phyloP scores from a whole-genome alignment of 2,329 filamentous ascomycete species.

The Fusarium brevicatenulatum region DNA sequence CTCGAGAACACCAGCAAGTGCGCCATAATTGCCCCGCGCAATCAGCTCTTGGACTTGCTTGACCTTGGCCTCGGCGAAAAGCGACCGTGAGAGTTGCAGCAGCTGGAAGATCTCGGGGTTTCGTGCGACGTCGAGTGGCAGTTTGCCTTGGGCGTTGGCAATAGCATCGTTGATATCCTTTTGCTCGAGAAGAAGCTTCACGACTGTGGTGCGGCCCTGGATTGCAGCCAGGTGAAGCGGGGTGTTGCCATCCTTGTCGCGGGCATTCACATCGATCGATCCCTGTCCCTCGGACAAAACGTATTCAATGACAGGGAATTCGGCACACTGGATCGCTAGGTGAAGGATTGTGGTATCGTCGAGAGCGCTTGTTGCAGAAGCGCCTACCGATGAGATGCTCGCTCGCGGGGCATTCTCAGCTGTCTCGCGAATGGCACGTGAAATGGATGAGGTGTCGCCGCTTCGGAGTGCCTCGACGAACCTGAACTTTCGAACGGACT shows the following conservation, averaged over 20 bases:
- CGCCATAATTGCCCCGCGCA: constrained; percentile 76
- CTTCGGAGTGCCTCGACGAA: constrained; percentile 91
- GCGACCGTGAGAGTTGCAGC: constrained; percentile 86
- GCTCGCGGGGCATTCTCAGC: constrained; percentile 61
- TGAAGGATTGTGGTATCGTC: constrained; percentile 93
- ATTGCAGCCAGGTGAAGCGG: constrained; percentile 87
- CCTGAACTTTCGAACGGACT: constrained; percentile 93
- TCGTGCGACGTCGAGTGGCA: constrained; percentile 87
- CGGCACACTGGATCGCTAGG: constrained; percentile 94
- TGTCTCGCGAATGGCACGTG: constrained; percentile 81
- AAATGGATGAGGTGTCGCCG: constrained; percentile 91
- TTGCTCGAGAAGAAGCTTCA: constrained; percentile 85
- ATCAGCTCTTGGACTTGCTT: constrained; percentile 86
- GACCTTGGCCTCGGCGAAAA: constrained; percentile 89
- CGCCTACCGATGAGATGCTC: constrained; percentile 66
- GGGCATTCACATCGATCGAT: constrained; percentile 83
- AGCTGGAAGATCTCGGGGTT: constrained; percentile 97
- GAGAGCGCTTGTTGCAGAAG: constrained; percentile 56
- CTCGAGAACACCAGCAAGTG: constrained; percentile 81
- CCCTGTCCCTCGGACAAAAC: constrained; percentile 80
- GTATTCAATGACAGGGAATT: constrained; percentile 91
- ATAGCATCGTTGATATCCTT: constrained; percentile 88
- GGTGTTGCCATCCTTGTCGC: constrained; percentile 94
- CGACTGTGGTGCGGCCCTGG: constrained; percentile 82
- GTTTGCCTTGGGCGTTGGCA: constrained; percentile 83